These are phyloP conservation scores for Colletotrichum lindemuthianum DNA, from an alignment of 2,329 filamentous ascomycete genomes.

Conservation along the genomic window DNA sequence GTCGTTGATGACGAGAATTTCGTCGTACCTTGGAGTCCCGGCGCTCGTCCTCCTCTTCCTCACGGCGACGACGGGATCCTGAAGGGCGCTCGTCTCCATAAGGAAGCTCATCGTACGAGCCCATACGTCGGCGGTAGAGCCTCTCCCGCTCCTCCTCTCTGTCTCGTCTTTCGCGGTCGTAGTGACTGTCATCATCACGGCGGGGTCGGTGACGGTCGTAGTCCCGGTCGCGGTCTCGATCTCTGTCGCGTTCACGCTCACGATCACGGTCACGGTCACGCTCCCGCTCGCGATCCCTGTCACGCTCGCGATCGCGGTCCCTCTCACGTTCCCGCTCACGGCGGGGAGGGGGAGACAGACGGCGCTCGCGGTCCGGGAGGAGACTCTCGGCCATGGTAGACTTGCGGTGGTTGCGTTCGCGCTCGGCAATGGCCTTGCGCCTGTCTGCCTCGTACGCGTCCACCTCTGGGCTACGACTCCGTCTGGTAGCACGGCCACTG, in stretches of 20 bases:
- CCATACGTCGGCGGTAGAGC: slow-evolving; percentile 83
- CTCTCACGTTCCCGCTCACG: slow-evolving; percentile 44
- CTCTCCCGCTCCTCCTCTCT: slow-evolving; percentile 92
- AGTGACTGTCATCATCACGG: slow-evolving; percentile 73
- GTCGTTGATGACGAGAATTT: neutral
- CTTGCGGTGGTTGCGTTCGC: slow-evolving; percentile 93
- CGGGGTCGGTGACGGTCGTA: slow-evolving; percentile 64
- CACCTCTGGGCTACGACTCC: slow-evolving; percentile 88
- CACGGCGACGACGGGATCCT: slow-evolving; percentile 77
- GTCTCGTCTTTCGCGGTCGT: slow-evolving; percentile 87
- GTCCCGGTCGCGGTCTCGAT: slow-evolving; percentile 53
- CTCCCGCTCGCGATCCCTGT: slow-evolving; percentile 48
- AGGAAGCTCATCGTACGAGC: slow-evolving; percentile 86
- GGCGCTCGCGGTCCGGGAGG: slow-evolving; percentile 56
- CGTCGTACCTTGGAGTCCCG: slow-evolving; percentile 72
- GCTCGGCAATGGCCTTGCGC: slow-evolving; percentile 90
- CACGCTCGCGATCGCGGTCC: slow-evolving; percentile 47
- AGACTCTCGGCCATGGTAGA: slow-evolving; percentile 74
- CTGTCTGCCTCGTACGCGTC: slow-evolving; percentile 97
- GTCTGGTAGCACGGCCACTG: slow-evolving; percentile 66
- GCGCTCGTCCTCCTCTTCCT: slow-evolving; percentile 80
- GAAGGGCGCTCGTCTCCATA: slow-evolving; percentile 81
- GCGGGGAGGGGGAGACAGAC: slow-evolving; percentile 52
- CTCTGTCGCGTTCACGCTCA: too few relatives aligned
- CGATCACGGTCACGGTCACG: slow-evolving; percentile 54